Conservation (phyloP, 1,284 basidiomycete genomes). For the Quambalaria eucalypti region DNA sequence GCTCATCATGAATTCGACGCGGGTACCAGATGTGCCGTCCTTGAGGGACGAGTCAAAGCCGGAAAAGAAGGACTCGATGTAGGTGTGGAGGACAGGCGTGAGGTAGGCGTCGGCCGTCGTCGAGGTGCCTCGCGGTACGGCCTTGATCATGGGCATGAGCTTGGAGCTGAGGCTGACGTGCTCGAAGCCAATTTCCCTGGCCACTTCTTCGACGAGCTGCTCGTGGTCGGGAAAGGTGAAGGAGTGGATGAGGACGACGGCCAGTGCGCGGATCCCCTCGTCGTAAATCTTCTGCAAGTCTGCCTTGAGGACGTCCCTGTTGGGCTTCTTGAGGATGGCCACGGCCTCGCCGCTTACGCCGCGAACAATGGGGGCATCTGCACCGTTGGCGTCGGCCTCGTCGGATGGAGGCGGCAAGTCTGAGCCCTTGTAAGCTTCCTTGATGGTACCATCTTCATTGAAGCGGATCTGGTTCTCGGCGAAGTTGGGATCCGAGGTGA, state of each 20-base stretch:
- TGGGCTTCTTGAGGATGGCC: slow-evolving; percentile 65
- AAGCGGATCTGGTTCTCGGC: slow-evolving; percentile 68
- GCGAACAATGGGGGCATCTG: slow-evolving; percentile 64
- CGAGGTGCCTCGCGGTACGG: slow-evolving; percentile 78
- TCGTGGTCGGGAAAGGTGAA: slow-evolving; percentile 84
- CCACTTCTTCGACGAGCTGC: slow-evolving; percentile 61
- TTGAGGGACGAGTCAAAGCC: slow-evolving; percentile 71
- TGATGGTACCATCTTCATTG: slow-evolving; percentile 56
- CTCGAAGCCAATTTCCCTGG: slow-evolving; percentile 68
- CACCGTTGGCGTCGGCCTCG: slow-evolving; percentile 62
- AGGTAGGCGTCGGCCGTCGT: slow-evolving; percentile 93
- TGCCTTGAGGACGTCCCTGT: slow-evolving; percentile 33
- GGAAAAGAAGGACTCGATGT: slow-evolving; percentile 82
- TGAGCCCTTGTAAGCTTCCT: slow-evolving; percentile 29
- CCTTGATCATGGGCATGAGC: slow-evolving; percentile 80
- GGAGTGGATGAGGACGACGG: slow-evolving; percentile 80
- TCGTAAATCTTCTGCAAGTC: slow-evolving; percentile 65
- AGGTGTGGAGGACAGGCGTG: slow-evolving; percentile 74
- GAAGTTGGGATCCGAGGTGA: slow-evolving; percentile 74
- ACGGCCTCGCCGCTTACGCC: slow-evolving; percentile 89
- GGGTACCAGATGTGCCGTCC: slow-evolving; percentile 46
- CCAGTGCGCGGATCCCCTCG: slow-evolving; percentile 70
- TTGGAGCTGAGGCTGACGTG: slow-evolving; percentile 81
- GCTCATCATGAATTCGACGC: slow-evolving; percentile 46
- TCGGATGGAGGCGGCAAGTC: slow-evolving; percentile 50